Percentiles rank a stretch among this genome's conserved stretches.
phyloP scores from a whole-genome alignment of 257 asterid genomes.

The Avicennia marina region DNA sequence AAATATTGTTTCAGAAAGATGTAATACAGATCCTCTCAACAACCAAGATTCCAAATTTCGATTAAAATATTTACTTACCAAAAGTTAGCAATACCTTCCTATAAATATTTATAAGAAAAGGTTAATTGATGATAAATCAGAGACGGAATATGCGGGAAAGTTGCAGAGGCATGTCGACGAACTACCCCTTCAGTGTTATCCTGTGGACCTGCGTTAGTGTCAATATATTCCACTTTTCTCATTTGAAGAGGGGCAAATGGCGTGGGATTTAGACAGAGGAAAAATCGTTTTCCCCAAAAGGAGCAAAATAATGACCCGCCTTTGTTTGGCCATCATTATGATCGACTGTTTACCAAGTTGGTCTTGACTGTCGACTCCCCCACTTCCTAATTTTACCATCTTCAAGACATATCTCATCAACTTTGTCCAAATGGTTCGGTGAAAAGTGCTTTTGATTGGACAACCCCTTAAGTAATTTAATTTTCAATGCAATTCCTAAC shows the following conservation, averaged over 20 bases:
- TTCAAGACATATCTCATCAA: slow-evolving; percentile 13
- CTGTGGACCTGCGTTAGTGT: neutral
- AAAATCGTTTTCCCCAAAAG: slow-evolving; percentile 2
- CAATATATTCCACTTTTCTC: slow-evolving; percentile 8
- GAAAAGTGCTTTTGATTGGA: slow-evolving; percentile 21
- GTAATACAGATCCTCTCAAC: slow-evolving; percentile 14
- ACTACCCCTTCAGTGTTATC: neutral
- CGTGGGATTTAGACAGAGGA: neutral
- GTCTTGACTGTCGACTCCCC: slow-evolving; percentile 2
- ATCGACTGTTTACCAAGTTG: slow-evolving; percentile 8
- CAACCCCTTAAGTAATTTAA: neutral
- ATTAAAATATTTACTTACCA: neutral
- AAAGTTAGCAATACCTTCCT: neutral
- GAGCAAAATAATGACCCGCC: slow-evolving; percentile 2
- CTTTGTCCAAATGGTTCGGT: slow-evolving; percentile 16
- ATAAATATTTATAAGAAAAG: neutral
- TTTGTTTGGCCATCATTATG: slow-evolving; percentile 21
- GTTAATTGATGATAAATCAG: slow-evolving; percentile 4
- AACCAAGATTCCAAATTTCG: slow-evolving; percentile 4
- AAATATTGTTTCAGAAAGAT: neutral
- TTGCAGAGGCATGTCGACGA: slow-evolving; percentile 11
- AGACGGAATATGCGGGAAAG: slow-evolving; percentile 22
- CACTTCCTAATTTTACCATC: slow-evolving; percentile 7
- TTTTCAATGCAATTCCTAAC: neutral
- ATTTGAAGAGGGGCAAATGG: slow-evolving; percentile 3